Evolutionary conservation across 1,284 basidiomycete species (phyloP), one percentile per base, ranked within the genome.

Genomic region (Malassezia yamatoensis): DNA sequence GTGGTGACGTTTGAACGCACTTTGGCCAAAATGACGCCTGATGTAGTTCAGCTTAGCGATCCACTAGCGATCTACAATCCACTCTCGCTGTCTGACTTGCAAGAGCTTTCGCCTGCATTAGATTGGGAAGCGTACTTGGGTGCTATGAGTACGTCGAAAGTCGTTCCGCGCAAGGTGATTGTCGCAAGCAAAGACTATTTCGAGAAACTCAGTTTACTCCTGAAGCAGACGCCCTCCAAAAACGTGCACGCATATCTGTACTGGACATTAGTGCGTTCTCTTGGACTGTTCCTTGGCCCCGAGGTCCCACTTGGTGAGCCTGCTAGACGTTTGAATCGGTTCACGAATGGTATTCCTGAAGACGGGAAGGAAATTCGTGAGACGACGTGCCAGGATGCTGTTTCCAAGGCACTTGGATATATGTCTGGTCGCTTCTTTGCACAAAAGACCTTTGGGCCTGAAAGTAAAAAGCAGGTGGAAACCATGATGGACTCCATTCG

Each of bases 61-160:
- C 93, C 91, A 0, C 78, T 88, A 52, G 84, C 80, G 44, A 86
- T 88, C 0, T 96, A 98, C 78, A 96, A 98, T 75, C 90, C 90
- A 2, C 57, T 79, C 81, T 53, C 86, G 51, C 79, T 93, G 49
- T 82, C 84, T n/a, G 77, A 80, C 8, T 78, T 84, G 4, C 78
- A 65, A 21, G 49, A 63, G 44, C 62, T 68, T 7, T 66, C 96
- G 15, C 81, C 85, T 1, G 83, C 89, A 68, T 81, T 96, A 64
- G 80, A 87, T 67, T 88, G 94, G 77, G 79, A 82, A 0, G 79
- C 82, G 32, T 96, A 94, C 76, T 84, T 96, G 60, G 82, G 89
- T 1, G 79, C 86, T 0, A 89, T 90, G 68, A 82, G 86, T 0
- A 62, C 62, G 1, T 51, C 58, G 49, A 34, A 34, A 15, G 51